A percentile compares a stretch with the other conserved stretches of the same genome.
Evolutionary conservation across 2,329 filamentous ascomycete species (phyloP).

Genomic region (Triangularia verruculosa): DNA sequence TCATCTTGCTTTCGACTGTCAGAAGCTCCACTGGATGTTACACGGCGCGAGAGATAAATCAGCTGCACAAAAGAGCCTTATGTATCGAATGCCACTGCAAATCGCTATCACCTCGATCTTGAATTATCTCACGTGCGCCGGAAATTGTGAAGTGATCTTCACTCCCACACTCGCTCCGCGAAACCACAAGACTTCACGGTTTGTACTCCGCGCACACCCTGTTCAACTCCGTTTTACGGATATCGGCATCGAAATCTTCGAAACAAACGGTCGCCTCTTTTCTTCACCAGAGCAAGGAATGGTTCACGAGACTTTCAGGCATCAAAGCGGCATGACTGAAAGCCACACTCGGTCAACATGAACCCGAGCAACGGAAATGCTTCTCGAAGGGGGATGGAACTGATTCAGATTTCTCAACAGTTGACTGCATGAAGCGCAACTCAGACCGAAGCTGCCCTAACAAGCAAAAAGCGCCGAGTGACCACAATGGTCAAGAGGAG

Average conservation of each 20-base stretch:
- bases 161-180: neutral
- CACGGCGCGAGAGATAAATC: neutral
- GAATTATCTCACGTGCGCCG: neutral
- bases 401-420: neutral
- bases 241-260: neutral
- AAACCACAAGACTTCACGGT: neutral
- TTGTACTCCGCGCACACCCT: neutral
- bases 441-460: neutral
- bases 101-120: neutral
- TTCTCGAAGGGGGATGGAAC: neutral
- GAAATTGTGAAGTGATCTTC: neutral
- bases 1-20: neutral
- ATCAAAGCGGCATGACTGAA: neutral
- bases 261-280: neutral
- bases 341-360: neutral
- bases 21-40: neutral
- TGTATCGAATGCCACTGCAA: neutral
- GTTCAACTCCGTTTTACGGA: neutral
- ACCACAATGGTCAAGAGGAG: neutral
- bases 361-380: neutral
- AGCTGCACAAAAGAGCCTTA: neutral
- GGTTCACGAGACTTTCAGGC: neutral
- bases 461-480: neutral
- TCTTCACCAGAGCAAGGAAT: neutral
- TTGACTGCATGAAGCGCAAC: neutral